Base-by-base conservation (phyloP, 371 early-diverging fungal genomes). In the Circinella umbellata region DNA sequence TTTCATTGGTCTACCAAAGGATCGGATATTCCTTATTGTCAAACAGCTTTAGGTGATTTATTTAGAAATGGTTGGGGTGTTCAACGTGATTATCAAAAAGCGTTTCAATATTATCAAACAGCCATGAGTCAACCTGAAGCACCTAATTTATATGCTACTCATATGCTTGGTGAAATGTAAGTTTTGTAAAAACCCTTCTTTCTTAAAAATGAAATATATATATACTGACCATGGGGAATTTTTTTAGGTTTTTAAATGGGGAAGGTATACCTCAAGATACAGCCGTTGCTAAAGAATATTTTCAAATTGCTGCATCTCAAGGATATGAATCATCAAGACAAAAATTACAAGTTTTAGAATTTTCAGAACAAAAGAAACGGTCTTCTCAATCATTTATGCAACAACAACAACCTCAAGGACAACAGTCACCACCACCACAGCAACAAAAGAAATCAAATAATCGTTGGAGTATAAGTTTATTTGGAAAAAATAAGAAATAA, bases 141-240 rank as follows among this genome's bases (percentile, higher is more conserved):
- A 38, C 78, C 81, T 3, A 78, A 72, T 59, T 74, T 73, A 20
- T 81, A 83, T 75, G 81, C 83, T 15, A 80, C 80, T 37, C 77
- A 83, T 60, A 80, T 80, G 78, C 64, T 83, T 9, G 83, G 83
- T n/a, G 81, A 83, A 73, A 83, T 83, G 83, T 79, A 78, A 74
- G 77, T 49, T 3, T 39, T 39, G n/a, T n/a, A n/a, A n/a, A n/a
- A n/a, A n/a, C n/a, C n/a, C n/a, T n/a, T n/a, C n/a, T n/a, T n/a
- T n/a, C n/a, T n/a, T n/a, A n/a, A n/a, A n/a, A n/a, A n/a, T n/a
- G n/a, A n/a, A n/a, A n/a, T n/a, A n/a, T n/a, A n/a, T n/a, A n/a
- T n/a, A n/a, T n/a, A n/a, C n/a, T n/a, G n/a, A n/a, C n/a, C n/a
- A n/a, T n/a, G n/a, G n/a, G n/a, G n/a, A n/a, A n/a, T n/a, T 7